Percentiles rank a stretch among this genome's conserved stretches.
Evolutionary conservation across 1,284 basidiomycete species (phyloP).

Genomic region (Ustanciosporium gigantosporum): DNA sequence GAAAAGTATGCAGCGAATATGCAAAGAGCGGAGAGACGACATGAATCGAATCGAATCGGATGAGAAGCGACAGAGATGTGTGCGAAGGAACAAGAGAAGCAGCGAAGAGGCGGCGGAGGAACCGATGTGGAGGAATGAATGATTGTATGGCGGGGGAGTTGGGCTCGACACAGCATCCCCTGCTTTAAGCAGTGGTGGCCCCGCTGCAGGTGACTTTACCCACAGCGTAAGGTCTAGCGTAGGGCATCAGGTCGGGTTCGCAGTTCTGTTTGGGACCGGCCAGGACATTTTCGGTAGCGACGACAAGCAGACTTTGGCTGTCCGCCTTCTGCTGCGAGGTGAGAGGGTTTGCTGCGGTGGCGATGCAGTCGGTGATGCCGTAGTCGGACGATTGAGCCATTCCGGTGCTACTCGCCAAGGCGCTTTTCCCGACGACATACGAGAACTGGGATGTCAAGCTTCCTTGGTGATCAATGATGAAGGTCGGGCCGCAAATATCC

Average conservation of each 20-base stretch:
- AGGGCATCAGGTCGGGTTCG: constrained; percentile 31
- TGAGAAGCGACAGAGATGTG: neutral
- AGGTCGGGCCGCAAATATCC: constrained; percentile 5
- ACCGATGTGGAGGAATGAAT: neutral
- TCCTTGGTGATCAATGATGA: constrained; percentile 19
- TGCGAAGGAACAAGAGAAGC: neutral
- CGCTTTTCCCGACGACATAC: constrained; percentile 17
- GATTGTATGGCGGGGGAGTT: no score
- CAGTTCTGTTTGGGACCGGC: constrained; percentile 25
- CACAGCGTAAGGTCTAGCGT: constrained; percentile 13
- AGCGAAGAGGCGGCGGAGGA: neutral
- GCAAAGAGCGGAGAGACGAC: no score
- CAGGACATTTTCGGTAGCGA: constrained; percentile 2
- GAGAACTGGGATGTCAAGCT: constrained; percentile 15
- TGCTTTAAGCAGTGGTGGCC: no score
- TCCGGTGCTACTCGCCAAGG: constrained; percentile 1
- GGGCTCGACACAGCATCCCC: no score
- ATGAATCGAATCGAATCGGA: no score
- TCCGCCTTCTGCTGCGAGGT: constrained; percentile 9
- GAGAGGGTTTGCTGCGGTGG: constrained; percentile 6
- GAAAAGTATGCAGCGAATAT: no score
- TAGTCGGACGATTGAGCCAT: constrained; percentile 11
- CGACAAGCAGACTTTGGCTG: constrained; percentile 3
- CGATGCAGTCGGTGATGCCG: constrained; percentile 11
- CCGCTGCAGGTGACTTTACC: constrained; percentile 27